Base-by-base conservation (phyloP, 352 stramenopile species). In the Pythium chondricola region DNA sequence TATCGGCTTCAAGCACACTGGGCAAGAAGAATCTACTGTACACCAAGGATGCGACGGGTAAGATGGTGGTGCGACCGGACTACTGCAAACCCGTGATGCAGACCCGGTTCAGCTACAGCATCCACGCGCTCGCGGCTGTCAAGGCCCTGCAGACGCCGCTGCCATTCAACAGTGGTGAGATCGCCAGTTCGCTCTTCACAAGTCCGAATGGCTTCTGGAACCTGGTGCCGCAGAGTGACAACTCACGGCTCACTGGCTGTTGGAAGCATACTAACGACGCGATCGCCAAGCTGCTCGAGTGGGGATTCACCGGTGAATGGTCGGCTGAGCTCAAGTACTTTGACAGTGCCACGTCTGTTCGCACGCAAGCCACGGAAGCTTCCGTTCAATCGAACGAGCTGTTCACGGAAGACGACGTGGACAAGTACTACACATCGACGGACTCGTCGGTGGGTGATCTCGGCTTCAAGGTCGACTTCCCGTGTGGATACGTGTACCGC, bases 131-230 rank as follows among this genome's bases (percentile, higher is more conserved):
- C 10, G 44, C 48, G 6, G 48, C 29, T 0, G 48, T 56, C 14
- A 39, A 56, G 13, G 48, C 48, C 2, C 48, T 48, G 21, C 16
- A 27, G 1, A 56, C 11, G 11, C 48, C 30, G 16, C 38, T 48
- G 6, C 14, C 22, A 6, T 48, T 48, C 18, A 30, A 30, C n/a
- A 30, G 24, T 7, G 48, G 48, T 14, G 37, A 56, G 48, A 56
- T 56, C 20, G 48, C 48, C 17, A 48, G 39, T 31, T 56, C 18
- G 26, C n/a, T 56, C n/a, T 56, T 56, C 22, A 56, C 48, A 16
- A 56, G 48, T 31, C 48, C 48, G 6, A 56, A 56, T 24, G 48
- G 48, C 16, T 56, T 56, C 20, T 56, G 48, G 48, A 56, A 56
- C 39, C 21, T 56, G 20, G 40, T 56, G 30, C 48, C 48, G 3